A percentile compares a stretch with the other conserved stretches of the same genome.
phyloP scores from a whole-genome alignment of 2,329 filamentous ascomycete genomes.

The Biscogniauxia mediterranea region DNA sequence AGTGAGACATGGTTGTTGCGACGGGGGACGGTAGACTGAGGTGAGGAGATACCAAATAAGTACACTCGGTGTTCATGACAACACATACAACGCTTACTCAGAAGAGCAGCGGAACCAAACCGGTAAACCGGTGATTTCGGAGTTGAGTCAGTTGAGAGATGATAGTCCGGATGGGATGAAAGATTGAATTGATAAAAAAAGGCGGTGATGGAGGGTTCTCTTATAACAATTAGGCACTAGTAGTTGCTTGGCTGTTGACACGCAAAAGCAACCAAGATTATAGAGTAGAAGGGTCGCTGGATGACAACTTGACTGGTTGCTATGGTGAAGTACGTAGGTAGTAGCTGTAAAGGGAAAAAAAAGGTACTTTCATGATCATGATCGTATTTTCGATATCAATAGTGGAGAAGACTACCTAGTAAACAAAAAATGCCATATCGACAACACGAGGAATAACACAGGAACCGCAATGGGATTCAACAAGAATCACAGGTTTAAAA shows the following conservation, averaged over 20 bases:
- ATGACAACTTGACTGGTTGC: neutral
- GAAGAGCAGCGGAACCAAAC: neutral
- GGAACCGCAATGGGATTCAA: neutral
- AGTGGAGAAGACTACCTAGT: neutral
- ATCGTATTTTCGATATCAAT: neutral
- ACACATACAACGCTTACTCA: neutral
- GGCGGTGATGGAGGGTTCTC: neutral
- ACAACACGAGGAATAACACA: no score
- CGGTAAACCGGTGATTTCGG: neutral
- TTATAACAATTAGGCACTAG: neutral
- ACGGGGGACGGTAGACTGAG: neutral
- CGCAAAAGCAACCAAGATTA: neutral
- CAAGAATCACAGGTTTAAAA: neutral
- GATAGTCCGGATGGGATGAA: neutral
- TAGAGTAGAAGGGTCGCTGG: neutral
- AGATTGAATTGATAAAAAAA: neutral
- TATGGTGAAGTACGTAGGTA: neutral
- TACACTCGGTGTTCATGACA: neutral
- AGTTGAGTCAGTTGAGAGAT: neutral
- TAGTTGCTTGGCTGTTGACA: neutral
- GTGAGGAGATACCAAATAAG: neutral
- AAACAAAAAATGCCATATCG: neutral
- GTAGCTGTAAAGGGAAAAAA: neutral
- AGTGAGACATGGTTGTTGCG: neutral
- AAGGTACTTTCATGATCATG: neutral